phyloP scores from a whole-genome alignment of 164 flowering plant genomes.

The Dillenia suffruticosa region DNA sequence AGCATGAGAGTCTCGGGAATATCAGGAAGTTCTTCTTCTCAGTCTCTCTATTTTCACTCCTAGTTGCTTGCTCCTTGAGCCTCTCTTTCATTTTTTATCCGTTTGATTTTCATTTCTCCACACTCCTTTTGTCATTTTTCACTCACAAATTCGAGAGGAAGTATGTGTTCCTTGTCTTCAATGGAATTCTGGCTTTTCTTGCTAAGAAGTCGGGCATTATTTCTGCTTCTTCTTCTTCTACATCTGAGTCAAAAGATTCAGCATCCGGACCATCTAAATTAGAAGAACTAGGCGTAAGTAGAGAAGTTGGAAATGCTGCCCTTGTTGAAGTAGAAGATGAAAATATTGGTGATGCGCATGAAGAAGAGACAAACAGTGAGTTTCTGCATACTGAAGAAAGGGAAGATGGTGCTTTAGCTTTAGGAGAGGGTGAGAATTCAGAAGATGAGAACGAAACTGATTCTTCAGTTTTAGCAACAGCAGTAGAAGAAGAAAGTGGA shows the following conservation, averaged over 20 bases:
- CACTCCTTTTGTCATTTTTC: slow-evolving; percentile 20
- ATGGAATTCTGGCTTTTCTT: slow-evolving; percentile 50
- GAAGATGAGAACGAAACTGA: background rate
- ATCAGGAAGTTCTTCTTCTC: slow-evolving; percentile 19
- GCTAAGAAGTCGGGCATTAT: slow-evolving; percentile 27
- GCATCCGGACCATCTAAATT: background rate
- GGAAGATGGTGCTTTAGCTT: background rate
- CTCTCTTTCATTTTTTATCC: slow-evolving; percentile 11
- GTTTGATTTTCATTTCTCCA: slow-evolving; percentile 15
- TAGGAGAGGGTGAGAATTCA: background rate
- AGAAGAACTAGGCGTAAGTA: too few species aligned
- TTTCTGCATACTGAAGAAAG: background rate
- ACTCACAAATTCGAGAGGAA: slow-evolving; percentile 35
- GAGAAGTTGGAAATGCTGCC: too few species aligned
- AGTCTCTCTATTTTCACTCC: slow-evolving; percentile 21
- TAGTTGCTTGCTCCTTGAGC: slow-evolving; percentile 19
- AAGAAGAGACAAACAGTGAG: background rate
- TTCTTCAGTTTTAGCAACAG: slow-evolving; percentile 4
- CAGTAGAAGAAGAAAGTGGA: slow-evolving; percentile 12
- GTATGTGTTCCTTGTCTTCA: slow-evolving; percentile 52
- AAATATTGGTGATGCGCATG: background rate
- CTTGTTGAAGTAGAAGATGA: background rate
- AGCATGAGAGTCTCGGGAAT: slow-evolving; percentile 10
- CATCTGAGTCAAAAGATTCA: background rate
- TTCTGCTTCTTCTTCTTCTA: slow-evolving; percentile 4